Evolutionary conservation across 78 protist genomes (phyloP).

Genomic region (slime mould (Dictyostelium discoideum)): DNA sequence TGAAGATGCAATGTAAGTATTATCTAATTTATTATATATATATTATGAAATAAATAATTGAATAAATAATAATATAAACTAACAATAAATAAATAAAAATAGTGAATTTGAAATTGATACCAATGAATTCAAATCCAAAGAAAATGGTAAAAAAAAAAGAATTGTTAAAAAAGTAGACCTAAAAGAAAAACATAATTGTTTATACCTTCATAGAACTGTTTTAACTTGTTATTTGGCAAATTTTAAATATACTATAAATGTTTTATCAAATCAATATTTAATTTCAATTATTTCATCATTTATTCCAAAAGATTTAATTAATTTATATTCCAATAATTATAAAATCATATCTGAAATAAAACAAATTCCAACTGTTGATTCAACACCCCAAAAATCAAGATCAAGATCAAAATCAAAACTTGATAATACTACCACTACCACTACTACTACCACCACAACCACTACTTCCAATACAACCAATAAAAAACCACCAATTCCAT

Average conservation of each 20-base stretch:
- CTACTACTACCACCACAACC: neutral
- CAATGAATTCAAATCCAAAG: neutral
- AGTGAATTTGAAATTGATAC: neutral
- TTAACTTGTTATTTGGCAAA: neutral
- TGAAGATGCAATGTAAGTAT: neutral
- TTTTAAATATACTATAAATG: neutral
- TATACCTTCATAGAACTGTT: conserved; percentile 30
- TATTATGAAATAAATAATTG: neutral
- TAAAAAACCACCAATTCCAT: neutral
- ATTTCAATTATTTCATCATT: conserved; percentile 10
- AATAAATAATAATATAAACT: no score
- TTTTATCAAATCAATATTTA: neutral
- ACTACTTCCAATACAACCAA: neutral
- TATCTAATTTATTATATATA: neutral
- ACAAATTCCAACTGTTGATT: neutral
- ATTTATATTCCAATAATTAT: neutral
- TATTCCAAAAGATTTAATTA: conserved; percentile 3
- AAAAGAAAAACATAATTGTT: conserved; percentile 8
- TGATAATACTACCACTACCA: neutral
- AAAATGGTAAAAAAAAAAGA: neutral
- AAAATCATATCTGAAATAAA: neutral
- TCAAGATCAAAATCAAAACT: neutral
- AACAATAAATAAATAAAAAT: no score
- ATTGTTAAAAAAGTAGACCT: neutral
- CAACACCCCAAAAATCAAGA: neutral